These are phyloP conservation scores for Fraxinus cuspidata DNA, from an alignment of 257 asterid species.

Conservation along the genomic window DNA sequence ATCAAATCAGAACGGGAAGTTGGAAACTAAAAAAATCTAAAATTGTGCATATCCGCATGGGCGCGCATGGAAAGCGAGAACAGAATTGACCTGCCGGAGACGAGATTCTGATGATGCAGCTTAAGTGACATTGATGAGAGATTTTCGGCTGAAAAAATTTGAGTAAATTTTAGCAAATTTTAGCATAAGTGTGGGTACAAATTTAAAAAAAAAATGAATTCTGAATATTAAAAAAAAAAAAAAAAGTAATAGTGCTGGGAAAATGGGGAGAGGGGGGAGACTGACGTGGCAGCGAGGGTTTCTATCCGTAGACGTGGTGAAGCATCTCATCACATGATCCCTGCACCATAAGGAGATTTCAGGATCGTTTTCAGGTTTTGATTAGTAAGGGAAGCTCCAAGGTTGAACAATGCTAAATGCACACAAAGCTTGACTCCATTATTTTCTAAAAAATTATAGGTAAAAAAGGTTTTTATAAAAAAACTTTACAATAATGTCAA, in stretches of 20 bases:
- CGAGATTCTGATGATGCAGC: slow-evolving; percentile 50
- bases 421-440: too few relatives aligned
- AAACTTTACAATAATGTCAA: too few relatives aligned
- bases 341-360: not conserved
- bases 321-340: slow-evolving; percentile 10
- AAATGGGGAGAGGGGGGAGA: slow-evolving; percentile 25
- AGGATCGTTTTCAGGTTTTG: not conserved
- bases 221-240: not conserved
- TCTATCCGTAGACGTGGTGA: slow-evolving; percentile 12
- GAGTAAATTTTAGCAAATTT: not conserved
- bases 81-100: slow-evolving; percentile 49
- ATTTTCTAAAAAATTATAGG: too few relatives aligned
- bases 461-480: too few relatives aligned
- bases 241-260: slow-evolving; percentile 31
- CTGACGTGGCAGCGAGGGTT: not conserved
- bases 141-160: slow-evolving; percentile 13
- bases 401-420: too few relatives aligned
- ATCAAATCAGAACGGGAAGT: not conserved
- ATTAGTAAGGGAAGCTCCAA: not conserved
- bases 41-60: too few relatives aligned
- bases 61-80: too few relatives aligned
- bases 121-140: slow-evolving; percentile 53
- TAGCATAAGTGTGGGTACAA: slow-evolving; percentile 1
- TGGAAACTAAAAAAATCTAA: not conserved
- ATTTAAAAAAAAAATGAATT: not conserved